Conservation (phyloP, 805 yeast genomes). For the Suhomyces xylopsoci region DNA sequence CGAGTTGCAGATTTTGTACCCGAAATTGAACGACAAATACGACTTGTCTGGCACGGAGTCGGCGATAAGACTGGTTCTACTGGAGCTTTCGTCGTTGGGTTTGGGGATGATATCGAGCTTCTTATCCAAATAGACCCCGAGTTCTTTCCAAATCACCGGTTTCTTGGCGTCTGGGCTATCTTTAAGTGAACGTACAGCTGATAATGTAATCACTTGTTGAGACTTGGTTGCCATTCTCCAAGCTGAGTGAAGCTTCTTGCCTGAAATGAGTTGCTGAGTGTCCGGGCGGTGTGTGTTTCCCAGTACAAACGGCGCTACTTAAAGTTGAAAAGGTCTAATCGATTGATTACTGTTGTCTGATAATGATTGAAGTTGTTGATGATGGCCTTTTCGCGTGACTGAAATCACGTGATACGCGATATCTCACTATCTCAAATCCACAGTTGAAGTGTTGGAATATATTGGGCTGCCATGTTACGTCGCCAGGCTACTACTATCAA, state of each 20-base stretch:
- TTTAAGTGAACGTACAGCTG: slow-evolving; percentile 22
- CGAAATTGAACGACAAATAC: slow-evolving; percentile 30
- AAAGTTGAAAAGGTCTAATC: neutral
- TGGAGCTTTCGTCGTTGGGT: slow-evolving; percentile 16
- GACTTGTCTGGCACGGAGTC: slow-evolving; percentile 24
- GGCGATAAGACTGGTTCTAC: slow-evolving; percentile 19
- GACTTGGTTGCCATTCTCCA: slow-evolving; percentile 21
- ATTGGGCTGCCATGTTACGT: too few relatives aligned
- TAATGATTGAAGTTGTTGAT: neutral
- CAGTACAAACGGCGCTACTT: neutral
- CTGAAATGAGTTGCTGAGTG: neutral
- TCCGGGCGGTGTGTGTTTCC: neutral
- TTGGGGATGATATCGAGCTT: slow-evolving; percentile 28
- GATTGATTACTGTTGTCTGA: neutral
- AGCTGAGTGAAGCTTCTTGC: neutral
- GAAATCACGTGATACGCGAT: too few relatives aligned
- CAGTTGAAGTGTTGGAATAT: too few relatives aligned
- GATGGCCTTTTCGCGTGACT: neutral
- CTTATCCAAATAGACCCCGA: slow-evolving; percentile 42
- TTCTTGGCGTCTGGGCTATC: slow-evolving; percentile 16
- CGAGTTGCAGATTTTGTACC: slow-evolving; percentile 37
- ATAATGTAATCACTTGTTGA: slow-evolving; percentile 25
- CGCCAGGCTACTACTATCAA: slow-evolving; percentile 68
- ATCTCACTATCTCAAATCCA: too few relatives aligned
- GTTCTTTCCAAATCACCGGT: slow-evolving; percentile 42